These are phyloP conservation scores for Podospora australis DNA, from an alignment of 495 filamentous ascomycete species.

Conservation along the genomic window DNA sequence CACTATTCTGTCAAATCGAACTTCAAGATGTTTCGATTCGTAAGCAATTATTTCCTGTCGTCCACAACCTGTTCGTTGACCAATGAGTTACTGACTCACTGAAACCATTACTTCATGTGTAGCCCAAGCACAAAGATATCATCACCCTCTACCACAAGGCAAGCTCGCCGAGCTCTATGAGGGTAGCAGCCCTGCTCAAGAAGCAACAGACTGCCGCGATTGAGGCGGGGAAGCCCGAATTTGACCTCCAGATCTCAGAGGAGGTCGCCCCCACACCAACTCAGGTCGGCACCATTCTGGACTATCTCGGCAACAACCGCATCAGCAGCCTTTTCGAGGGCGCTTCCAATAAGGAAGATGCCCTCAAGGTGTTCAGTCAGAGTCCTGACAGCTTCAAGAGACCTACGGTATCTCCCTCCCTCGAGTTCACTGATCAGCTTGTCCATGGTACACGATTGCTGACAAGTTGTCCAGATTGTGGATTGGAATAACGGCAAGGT, in stretches of 20 bases:
- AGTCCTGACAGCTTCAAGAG: conserved; percentile 54
- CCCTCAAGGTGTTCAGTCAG: conserved; percentile 63
- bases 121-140: conserved; percentile 72
- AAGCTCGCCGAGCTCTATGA: conserved; percentile 53
- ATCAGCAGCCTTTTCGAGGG: conserved; percentile 60
- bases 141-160: conserved; percentile 94
- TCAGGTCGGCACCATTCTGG: conserved; percentile 80
- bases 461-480: conserved; percentile 52
- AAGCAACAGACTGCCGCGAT: conserved; percentile 58
- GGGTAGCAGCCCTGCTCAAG: conserved; percentile 66
- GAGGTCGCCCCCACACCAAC: conserved; percentile 70
- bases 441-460: conserved; percentile 4
- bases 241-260: conserved; percentile 83
- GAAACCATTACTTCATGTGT: not conserved
- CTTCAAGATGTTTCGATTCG: conserved; percentile 23
- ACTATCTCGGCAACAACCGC: conserved; percentile 60
- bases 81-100: not conserved
- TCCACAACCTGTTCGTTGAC: too few species aligned
- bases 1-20: not conserved
- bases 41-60: conserved; percentile 3
- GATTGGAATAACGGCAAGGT: conserved; percentile 91
- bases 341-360: conserved; percentile 64
- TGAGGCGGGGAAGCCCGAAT: conserved; percentile 51
- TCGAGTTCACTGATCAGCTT: not conserved
- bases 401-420: conserved; percentile 55